Base-by-base conservation (phyloP, 306 rosid genomes). In the Hippophae gyantsensis region DNA sequence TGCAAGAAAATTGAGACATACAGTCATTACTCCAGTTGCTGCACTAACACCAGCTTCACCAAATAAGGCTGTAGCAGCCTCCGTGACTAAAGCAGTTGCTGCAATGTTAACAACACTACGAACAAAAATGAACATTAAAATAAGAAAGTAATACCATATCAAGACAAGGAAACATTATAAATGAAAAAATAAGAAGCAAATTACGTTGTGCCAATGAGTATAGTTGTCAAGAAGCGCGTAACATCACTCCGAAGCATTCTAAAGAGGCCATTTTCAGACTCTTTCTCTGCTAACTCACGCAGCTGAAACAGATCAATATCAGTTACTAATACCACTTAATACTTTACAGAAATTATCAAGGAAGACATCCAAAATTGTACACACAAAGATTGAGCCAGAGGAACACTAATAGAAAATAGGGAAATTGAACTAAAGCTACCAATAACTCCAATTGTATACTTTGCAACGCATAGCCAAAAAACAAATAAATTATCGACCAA, bases 11-110 rank as follows among this genome's bases (percentile, higher is more conserved):
- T 56, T 54, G 49, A 67, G 48, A 73, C 95, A 76, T 86, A 93
- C 97, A 48, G 99, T 93, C 99, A 93, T 93, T 75, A 89, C 90
- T 82, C 99, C 99, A 54, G 99, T 93, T 60, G 97, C 99, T 52
- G 99, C 99, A n/a, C 89, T 88, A 58, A 93, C 78, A 72, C 99
- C 99, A 61, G 97, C 97, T 84, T 93, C 97, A 43, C 99, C 99
- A 77, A 93, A 93, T 57, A 76, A 70, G 63, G 99, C 85, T 46
- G 99, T 93, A 63, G 97, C 95, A 42, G 99, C 97, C 5, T 93
- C 85, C 10, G 99, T 89, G 59, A 89, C 95, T 56, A 89, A 77
- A 61, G 99, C 99, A 68, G 97, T 93, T 54, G 99, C 99, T 72
- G 84, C 99, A 67, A 88, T 93, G 82, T 93, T 93, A 58, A 82